Conservation (phyloP, 1,284 basidiomycete species). For the Pseudozyma pruni region DNA sequence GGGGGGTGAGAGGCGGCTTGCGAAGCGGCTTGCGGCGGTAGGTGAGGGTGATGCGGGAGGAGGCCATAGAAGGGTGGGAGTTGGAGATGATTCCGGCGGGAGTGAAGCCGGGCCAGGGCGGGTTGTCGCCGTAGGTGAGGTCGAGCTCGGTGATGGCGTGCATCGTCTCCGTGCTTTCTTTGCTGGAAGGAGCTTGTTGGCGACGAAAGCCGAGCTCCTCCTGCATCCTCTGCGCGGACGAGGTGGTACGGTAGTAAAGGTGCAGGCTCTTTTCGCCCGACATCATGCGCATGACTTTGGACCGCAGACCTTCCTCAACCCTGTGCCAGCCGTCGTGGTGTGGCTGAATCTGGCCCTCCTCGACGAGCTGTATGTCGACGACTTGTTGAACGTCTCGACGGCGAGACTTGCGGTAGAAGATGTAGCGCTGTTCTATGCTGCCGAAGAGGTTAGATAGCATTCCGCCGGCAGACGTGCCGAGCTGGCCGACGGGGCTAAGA, state of each 20-base stretch:
- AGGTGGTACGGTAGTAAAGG: constrained; percentile 48
- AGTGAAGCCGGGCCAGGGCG: constrained; percentile 58
- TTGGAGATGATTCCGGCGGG: constrained; percentile 36
- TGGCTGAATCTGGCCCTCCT: constrained; percentile 33
- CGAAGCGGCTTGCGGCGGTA: constrained; percentile 43
- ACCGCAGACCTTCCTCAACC: constrained; percentile 43
- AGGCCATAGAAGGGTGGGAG: constrained; percentile 26
- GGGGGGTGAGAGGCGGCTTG: constrained; percentile 22
- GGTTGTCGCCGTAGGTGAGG: constrained; percentile 58
- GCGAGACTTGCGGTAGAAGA: constrained; percentile 58
- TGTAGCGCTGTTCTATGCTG: constrained; percentile 45
- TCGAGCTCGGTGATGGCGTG: constrained; percentile 60
- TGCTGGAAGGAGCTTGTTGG: too few relatives aligned
- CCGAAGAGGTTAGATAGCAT: constrained; percentile 35
- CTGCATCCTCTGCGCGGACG: constrained; percentile 4
- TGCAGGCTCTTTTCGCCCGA: constrained; percentile 32
- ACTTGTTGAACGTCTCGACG: constrained; percentile 43
- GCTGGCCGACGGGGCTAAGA: constrained; percentile 74
- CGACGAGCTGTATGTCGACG: constrained; percentile 51
- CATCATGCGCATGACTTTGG: constrained; percentile 31
- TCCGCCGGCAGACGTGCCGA: constrained; percentile 26
- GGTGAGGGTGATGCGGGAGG: constrained; percentile 32
- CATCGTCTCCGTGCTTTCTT: neutral
- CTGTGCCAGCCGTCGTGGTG: constrained; percentile 52
- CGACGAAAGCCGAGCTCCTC: constrained; percentile 15